These are phyloP conservation scores for Russula vinacea DNA, from an alignment of 768 basidiomycete species.

Conservation along the genomic window DNA sequence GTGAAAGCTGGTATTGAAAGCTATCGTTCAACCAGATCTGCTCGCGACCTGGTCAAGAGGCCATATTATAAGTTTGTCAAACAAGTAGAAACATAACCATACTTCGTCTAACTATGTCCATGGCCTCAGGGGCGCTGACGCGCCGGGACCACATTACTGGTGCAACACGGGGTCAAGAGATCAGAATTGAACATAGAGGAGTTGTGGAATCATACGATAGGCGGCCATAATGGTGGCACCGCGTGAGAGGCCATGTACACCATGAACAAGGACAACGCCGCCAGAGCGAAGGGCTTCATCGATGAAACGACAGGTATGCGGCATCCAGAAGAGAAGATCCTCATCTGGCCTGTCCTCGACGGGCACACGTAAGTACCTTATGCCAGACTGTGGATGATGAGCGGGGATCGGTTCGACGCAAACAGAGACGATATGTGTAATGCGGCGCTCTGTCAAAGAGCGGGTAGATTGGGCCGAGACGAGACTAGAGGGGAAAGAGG, in stretches of 20 bases:
- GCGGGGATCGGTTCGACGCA: constrained; percentile 66
- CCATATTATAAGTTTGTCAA: background rate
- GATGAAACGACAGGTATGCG: constrained; percentile 30
- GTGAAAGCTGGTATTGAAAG: constrained; percentile 27
- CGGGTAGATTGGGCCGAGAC: constrained; percentile 66
- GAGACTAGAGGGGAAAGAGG: constrained; percentile 42
- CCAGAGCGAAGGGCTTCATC: constrained; percentile 29
- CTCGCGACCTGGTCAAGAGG: constrained; percentile 22
- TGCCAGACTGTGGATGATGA: constrained; percentile 64
- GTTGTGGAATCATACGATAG: constrained; percentile 17
- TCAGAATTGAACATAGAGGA: background rate
- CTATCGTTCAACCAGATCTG: constrained; percentile 29
- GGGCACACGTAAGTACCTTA: constrained; percentile 61
- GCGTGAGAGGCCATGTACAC: constrained; percentile 30
- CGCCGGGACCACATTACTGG: constrained; percentile 31
- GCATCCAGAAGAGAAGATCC: constrained; percentile 31
- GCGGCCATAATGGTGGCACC: constrained; percentile 32
- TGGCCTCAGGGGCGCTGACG: constrained; percentile 18
- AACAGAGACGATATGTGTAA: constrained; percentile 73
- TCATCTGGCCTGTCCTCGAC: constrained; percentile 29
- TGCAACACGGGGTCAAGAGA: background rate
- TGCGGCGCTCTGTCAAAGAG: constrained; percentile 64
- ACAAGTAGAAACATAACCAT: background rate
- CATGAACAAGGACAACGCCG: constrained; percentile 31
- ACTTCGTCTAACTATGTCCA: constrained; percentile 29